Conservation (phyloP, 805 yeast genomes). For the Candida taoyuanica region DNA sequence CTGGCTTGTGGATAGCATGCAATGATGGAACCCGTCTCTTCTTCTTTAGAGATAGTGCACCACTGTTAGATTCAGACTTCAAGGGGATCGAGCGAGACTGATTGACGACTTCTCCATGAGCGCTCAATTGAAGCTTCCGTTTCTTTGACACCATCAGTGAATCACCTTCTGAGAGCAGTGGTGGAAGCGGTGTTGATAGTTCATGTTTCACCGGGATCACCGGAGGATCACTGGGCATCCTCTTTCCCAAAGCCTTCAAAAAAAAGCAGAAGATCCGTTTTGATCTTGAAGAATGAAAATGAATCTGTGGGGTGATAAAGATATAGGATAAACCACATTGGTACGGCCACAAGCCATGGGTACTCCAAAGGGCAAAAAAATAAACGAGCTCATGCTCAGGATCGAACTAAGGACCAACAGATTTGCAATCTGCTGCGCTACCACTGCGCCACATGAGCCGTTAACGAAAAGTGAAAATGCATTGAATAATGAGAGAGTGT, state of each 20-base stretch:
- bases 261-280: no score
- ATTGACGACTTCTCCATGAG: no score
- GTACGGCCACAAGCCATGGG: neutral
- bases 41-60: neutral
- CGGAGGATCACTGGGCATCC: no score
- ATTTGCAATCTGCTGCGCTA: constrained; percentile 99
- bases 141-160: no score
- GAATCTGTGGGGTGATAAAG: no score
- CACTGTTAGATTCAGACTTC: neutral
- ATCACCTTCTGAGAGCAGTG: no score
- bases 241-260: no score
- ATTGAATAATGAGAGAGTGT: neutral
- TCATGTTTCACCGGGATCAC: no score
- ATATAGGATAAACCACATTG: neutral
- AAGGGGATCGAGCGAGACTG: neutral
- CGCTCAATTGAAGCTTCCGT: no score
- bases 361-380: neutral
- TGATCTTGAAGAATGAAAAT: no score
- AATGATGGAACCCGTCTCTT: neutral
- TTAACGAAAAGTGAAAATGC: constrained; percentile 1
- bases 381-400: constrained; percentile 41
- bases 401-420: constrained; percentile 97
- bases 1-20: no score
- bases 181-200: no score
- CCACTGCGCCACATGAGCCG: constrained; percentile 90